Base-by-base conservation (phyloP, 192 early-diverging fungal species). In the Coemansia sp. region DNA sequence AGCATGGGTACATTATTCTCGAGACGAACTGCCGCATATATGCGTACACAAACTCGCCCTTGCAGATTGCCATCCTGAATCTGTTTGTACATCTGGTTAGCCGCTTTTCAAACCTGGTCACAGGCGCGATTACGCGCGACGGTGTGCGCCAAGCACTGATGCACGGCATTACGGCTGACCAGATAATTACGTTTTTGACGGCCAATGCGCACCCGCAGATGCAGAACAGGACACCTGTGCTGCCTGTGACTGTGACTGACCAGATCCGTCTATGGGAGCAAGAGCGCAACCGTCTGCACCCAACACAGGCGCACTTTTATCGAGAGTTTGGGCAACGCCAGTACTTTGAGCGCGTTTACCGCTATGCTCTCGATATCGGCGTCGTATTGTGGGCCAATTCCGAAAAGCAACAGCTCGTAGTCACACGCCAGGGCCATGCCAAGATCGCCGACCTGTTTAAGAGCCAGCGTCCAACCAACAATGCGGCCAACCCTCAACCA, bases 261-360 rank as follows among this genome's bases (percentile, higher is more conserved):
- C 96, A 98, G 76, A 93, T 98, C 37, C 74, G 92, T 41, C 71
- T 98, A 56, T 98, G 96, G 96, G 96, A 98, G 74, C 88, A 92
- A 75, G 96, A 98, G 70, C 83, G 90, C 58, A 93, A 98, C 64
- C 76, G 96, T 12, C 66, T 98, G 14, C 66, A 77, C 2, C 81
- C 83, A 8, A 70, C 72, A 12, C 60, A 75, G 23, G 78, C 87
- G 72, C 86, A 82, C 63, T 76, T 94, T 8, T 98, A 98, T 70
- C 83, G 83, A 12, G 87, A 90, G 17, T 98, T 96, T 77, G 67
- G 66, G 24, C 79, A 85, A 25, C 79, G 76, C 60, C 69, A 85
- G 35, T 89, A 94, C 56, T 98, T 88, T 83, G 86, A 86, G 39
- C 85, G 87, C 2, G 82, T 91, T 15, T 68, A 89, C 38, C 75